Base-by-base conservation (phyloP, 352 stramenopile species). In the Blastocystis sp. region DNA sequence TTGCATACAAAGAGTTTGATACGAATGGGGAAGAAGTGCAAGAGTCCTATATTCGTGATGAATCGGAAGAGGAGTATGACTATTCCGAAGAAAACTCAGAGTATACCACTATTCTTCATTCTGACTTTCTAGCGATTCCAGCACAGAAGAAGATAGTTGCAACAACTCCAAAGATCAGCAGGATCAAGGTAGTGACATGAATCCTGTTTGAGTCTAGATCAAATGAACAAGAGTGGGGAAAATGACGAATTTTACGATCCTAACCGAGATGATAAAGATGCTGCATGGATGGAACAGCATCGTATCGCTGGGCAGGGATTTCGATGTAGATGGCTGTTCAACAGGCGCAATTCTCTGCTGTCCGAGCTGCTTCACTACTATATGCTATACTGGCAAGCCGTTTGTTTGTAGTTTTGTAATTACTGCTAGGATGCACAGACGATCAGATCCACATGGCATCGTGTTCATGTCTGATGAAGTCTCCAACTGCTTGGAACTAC, bases 301-400 rank as follows among this genome's bases (percentile, higher is more conserved):
- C 73, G 50, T 59, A 84, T 47, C 20, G 73, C 66, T 39, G 3
- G 20, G 8, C 3, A 45, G 37, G 5, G 34, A 23, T 66, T n/a
- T 69, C 53, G 8, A 26, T 68, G 3, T 50, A 84, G 50, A 84
- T 26, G 29, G 50, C 18, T 4, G 53, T 13, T 53, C 6, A 29
- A 84, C 73, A 50, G 73, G 68, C 41, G 73, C 73, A 26, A 68
- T 84, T 50, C 29, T 84, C 8, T 84, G 73, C 55, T 84, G 73
- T 47, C 73, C 73, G 5, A 68, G 73, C 68, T 84, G 73, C 23
- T 84, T 84, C 68, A 84, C 73, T 11, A 84, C 73, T 9, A 66
- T 84, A 26, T 84, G 73, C 50, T 84, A 84, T 47, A 29, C 64
- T 18, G 64, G 73, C 47, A 68, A 29, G 41, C 11, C n/a, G 73